Base-by-base conservation (phyloP, 768 basidiomycete genomes). In the Leccinum variicolor region DNA sequence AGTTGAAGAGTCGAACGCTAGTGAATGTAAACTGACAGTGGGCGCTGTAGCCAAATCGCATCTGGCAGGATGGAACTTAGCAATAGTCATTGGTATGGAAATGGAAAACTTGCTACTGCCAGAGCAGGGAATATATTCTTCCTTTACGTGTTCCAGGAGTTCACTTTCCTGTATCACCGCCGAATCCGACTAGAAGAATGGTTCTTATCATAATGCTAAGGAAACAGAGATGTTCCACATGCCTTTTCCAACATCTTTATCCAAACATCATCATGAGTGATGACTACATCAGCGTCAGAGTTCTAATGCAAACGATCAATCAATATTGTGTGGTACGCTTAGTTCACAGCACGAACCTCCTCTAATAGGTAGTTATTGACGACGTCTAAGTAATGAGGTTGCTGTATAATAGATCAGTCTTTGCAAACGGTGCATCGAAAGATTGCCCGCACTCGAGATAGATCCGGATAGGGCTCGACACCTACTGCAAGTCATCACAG, bases 231-330 rank as follows among this genome's bases (percentile, higher is more conserved):
- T 25, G 19, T 1, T 6, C n/a, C 31, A 2, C 21, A n/a, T 29
- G 31, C 59, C 50, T n/a, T 31, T 26, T 55, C n/a, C 7, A 61
- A 14, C 53, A 62, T 62, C 21, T 45, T n/a, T 14, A 61, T n/a
- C 62, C 62, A 62, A 10, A 57, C 33, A 17, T 53, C 36, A 6
- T 62, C 62, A n/a, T 62, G 61, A 2, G 55, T 57, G 5, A 62
- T 36, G 7, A 59, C 59, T 21, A 61, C 48, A 13, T n/a, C 11
- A 33, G 39, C 55, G 5, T 10, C 2, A 13, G 23, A 10, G 52
- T 52, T 61, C 59, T 62, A 15, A 17, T 11, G 0, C 15, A 33
- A n/a, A 11, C 4, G 2, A 25, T 47, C 19, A 46, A 26, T 53
- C 31, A 33, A 9, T 9, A 31, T 25, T 7, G 3, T 13, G 19